Base-by-base conservation (phyloP, 2,329 filamentous ascomycete species). In the Blumeriella jaapii region DNA sequence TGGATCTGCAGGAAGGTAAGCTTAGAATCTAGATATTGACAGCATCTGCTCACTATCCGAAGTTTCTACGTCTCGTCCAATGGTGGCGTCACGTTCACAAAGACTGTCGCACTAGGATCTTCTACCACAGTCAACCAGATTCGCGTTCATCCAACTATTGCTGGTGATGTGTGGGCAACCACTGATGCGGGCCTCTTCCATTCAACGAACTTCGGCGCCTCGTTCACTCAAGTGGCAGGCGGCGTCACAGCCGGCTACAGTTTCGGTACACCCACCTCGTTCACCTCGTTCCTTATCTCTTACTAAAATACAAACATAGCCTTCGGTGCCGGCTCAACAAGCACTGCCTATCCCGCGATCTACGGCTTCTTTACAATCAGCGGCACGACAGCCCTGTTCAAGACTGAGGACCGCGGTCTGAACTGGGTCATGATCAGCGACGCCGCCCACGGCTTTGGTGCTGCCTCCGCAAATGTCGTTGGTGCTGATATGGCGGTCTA, bases 111-210 rank as follows among this genome's bases (percentile, higher is more conserved):
- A 2, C 32, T 39, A 2, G 40, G 34, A 5, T 15, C 38, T 18
- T 38, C 39, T 2, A 61, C 55, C 2, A 51, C 58, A 12, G 58
- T 79, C 38, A 73, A 73, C 24, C 63, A 36, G 19, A 34, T 42
- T 17, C 34, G 37, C n/a, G 62, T 62, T 1, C 64, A 77, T 42
- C 73, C 74, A 0, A 62, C 65, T 5, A 60, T 62, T 8, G 69
- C 71, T 0, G 76, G 78, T 9, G 69, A 75, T 30, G 63, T 82
- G 30, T 71, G 65, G 54, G 69, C 69, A 2, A 71, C 69, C 1
- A 73, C 70, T 0, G 60, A 72, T 34, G 55, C 48, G 0, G 71
- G 71, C 5, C 53, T 76, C 30, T 74, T 68, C 56, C 63, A 63
- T 45, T 70, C 66, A 7, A 66, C 61, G 5, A 53, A 74, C 50